Evolutionary conservation across 1,139 yeast species (phyloP).

Genomic region (Kodamaea alishanica): DNA sequence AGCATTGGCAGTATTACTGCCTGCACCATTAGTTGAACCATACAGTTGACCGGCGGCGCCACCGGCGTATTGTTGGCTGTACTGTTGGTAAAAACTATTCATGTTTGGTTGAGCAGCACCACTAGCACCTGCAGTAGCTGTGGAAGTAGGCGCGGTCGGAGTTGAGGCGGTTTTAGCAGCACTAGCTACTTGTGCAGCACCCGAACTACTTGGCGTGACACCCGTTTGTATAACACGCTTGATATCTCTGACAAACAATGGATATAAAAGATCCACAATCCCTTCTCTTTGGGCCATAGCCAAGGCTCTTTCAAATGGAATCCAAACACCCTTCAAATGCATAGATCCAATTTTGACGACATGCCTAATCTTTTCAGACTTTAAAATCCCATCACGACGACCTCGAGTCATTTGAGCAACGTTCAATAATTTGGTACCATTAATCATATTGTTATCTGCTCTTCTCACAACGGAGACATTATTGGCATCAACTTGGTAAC

Average conservation of each 20-base stretch:
- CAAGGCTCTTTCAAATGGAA: slow-evolving; percentile 89
- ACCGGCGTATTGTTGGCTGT: slow-evolving; percentile 14
- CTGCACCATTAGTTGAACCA: no score
- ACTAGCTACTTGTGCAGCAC: slow-evolving; percentile 12
- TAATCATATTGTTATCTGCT: slow-evolving; percentile 90
- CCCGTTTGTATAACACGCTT: slow-evolving; percentile 62
- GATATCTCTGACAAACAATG: slow-evolving; percentile 84
- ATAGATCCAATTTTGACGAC: slow-evolving; percentile 95
- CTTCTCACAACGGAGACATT: slow-evolving; percentile 89
- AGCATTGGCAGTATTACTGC: no score
- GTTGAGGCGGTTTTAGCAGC: slow-evolving; percentile 14
- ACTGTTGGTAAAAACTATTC: slow-evolving; percentile 24
- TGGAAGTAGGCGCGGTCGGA: slow-evolving; percentile 10
- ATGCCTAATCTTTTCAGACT: slow-evolving; percentile 82
- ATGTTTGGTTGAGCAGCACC: slow-evolving; percentile 9
- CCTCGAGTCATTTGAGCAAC: slow-evolving; percentile 97
- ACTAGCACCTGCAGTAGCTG: background rate
- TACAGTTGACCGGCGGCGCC: background rate
- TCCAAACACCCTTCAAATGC: slow-evolving; percentile 98
- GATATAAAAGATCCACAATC: slow-evolving; percentile 80
- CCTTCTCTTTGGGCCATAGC: slow-evolving; percentile 90
- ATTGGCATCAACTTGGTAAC: slow-evolving; percentile 93
- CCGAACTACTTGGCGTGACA: slow-evolving; percentile 32
- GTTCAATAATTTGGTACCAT: slow-evolving; percentile 87
- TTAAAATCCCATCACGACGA: slow-evolving; percentile 88